A percentile compares a stretch with the other conserved stretches of the same genome.
Conservation (phyloP, 129 eudicot species). For the Flaveria ramosissima region DNA sequence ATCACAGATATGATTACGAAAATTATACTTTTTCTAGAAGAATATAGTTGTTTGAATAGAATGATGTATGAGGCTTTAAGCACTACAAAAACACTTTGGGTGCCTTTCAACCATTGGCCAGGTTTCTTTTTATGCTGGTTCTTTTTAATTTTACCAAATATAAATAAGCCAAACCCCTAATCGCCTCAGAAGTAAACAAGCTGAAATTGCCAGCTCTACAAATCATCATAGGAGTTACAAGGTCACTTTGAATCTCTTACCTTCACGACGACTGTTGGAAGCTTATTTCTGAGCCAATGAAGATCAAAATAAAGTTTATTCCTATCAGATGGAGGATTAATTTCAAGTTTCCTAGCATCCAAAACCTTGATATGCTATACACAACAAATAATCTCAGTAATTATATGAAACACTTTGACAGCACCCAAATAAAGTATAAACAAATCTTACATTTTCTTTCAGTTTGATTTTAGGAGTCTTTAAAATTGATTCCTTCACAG, state of each 20-base stretch:
- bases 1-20: neutral
- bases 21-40: neutral
- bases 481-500: slow-evolving; percentile 66
- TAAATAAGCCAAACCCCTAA: neutral
- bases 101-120: neutral
- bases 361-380: slow-evolving; percentile 68
- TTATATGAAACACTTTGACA: neutral
- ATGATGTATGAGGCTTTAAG: neutral
- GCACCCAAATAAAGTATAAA: neutral
- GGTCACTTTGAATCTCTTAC: slow-evolving; percentile 38
- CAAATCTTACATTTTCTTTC: slow-evolving; percentile 54
- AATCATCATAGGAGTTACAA: slow-evolving; percentile 3
- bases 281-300: slow-evolving; percentile 61
- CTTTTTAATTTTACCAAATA: neutral
- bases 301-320: slow-evolving; percentile 67
- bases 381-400: slow-evolving; percentile 24
- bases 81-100: neutral
- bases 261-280: slow-evolving; percentile 79
- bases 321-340: slow-evolving; percentile 52
- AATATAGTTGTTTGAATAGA: neutral
- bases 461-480: slow-evolving; percentile 58
- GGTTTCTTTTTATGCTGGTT: neutral
- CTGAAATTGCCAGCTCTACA: neutral
- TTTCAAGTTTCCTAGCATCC: slow-evolving; percentile 64
- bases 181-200: neutral